phyloP scores from a whole-genome alignment of 148 eudicot species.

The Chenopodium quinoa region DNA sequence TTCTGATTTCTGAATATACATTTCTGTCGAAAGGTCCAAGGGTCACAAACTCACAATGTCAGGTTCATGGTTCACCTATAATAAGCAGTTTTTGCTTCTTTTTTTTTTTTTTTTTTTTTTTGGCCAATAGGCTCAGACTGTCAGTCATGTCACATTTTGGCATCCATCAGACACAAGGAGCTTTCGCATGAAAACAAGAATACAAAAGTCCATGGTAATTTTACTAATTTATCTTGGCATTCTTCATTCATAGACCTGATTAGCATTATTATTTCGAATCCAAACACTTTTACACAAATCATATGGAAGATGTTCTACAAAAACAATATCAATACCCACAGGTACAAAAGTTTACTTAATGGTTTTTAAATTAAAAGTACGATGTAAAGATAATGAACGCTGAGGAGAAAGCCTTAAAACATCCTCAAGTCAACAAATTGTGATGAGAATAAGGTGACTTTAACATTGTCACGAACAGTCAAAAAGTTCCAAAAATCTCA shows the following conservation, averaged over 20 bases:
- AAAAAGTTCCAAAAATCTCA: background rate
- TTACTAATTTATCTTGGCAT: background rate
- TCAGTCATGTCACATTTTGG: background rate
- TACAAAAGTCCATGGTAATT: too few species aligned
- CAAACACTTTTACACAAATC: background rate
- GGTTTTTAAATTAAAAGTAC: background rate
- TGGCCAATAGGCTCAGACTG: background rate
- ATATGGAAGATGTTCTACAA: background rate
- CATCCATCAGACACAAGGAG: background rate
- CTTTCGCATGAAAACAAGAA: background rate
- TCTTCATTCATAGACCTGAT: background rate
- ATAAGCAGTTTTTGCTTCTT: background rate
- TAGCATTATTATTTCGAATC: background rate
- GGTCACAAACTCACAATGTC: background rate
- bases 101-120: background rate
- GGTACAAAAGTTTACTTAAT: background rate
- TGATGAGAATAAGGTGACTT: conserved; percentile 7
- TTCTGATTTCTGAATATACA: background rate
- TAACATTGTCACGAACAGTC: background rate
- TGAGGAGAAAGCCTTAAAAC: background rate
- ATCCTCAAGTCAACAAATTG: background rate
- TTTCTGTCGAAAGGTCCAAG: background rate
- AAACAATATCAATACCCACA: background rate
- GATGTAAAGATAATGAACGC: background rate
- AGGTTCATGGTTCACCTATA: background rate